A percentile compares a stretch with the other conserved stretches of the same genome.
Evolutionary conservation across 805 yeast genomes (phyloP).

Genomic region (Lipomyces mesembrius): DNA sequence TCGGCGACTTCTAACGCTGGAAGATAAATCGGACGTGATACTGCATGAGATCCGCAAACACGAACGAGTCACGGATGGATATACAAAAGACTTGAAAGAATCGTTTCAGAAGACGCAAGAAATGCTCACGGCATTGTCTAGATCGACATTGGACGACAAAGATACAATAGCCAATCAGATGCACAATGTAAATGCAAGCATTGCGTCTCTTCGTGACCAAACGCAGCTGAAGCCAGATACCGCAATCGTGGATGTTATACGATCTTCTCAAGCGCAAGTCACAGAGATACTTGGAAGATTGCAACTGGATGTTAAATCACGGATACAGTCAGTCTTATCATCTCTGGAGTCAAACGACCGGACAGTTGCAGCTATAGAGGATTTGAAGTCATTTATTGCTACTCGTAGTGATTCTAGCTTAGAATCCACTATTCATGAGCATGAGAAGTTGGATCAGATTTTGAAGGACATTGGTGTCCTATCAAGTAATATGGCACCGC

Average conservation of each 20-base stretch:
- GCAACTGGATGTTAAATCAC: neutral
- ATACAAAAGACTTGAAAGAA: neutral
- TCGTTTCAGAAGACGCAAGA: neutral
- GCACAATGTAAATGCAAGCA: neutral
- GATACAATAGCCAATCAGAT: neutral
- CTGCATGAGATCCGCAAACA: neutral
- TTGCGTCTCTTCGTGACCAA: neutral
- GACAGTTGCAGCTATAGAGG: constrained; percentile 11
- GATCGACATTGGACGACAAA: neutral
- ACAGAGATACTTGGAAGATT: neutral
- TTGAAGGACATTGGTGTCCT: constrained; percentile 23
- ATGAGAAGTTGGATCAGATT: constrained; percentile 23
- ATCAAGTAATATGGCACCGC: constrained; percentile 19
- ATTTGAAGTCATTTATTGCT: constrained; percentile 7
- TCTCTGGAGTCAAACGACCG: neutral
- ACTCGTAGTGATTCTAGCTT: constrained; percentile 14
- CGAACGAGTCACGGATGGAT: neutral
- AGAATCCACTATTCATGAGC: constrained; percentile 21
- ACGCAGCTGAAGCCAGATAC: neutral
- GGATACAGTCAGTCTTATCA: neutral
- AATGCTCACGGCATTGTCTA: neutral
- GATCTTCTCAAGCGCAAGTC: neutral
- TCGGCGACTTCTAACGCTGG: neutral
- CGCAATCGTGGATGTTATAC: neutral
- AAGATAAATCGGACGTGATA: neutral